phyloP scores from a whole-genome alignment of 2,329 filamentous ascomycete genomes.

The Pestalotiopsis sp. region DNA sequence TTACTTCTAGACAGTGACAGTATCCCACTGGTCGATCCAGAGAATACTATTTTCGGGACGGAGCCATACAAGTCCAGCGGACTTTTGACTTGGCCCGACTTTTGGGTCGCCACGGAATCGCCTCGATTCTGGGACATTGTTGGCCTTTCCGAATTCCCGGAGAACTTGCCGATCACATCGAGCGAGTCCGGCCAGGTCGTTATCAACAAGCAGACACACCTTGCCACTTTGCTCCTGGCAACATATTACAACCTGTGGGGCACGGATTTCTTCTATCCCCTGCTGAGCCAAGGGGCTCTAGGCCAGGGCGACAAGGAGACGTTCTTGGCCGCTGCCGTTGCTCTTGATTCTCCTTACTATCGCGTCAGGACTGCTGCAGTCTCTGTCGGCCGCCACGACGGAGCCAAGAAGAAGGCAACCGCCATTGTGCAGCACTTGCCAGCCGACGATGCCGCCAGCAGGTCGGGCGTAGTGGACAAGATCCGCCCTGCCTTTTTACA shows the following conservation, averaged over 20 bases:
- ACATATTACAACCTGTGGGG: constrained; percentile 52
- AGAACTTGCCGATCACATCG: constrained; percentile 32
- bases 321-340: constrained; percentile 45
- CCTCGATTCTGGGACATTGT: constrained; percentile 40
- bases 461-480: not conserved
- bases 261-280: constrained; percentile 43
- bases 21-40: constrained; percentile 28
- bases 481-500: constrained; percentile 25
- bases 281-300: constrained; percentile 46
- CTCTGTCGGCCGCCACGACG: constrained; percentile 6
- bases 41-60: constrained; percentile 36
- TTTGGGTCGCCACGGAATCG: constrained; percentile 41
- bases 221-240: constrained; percentile 42
- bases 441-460: constrained; percentile 5
- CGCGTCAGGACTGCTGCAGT: constrained; percentile 30
- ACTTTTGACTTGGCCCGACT: constrained; percentile 50
- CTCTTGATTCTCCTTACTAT: constrained; percentile 39
- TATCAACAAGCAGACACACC: constrained; percentile 42
- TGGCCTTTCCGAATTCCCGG: constrained; percentile 27
- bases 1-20: constrained; percentile 18
- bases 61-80: constrained; percentile 41
- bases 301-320: constrained; percentile 55
- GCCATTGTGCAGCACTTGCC: constrained; percentile 13
- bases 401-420: constrained; percentile 18
- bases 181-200: constrained; percentile 47